Evolutionary conservation across 2,329 filamentous ascomycete species (phyloP).

Genomic region (Nemania sp.): DNA sequence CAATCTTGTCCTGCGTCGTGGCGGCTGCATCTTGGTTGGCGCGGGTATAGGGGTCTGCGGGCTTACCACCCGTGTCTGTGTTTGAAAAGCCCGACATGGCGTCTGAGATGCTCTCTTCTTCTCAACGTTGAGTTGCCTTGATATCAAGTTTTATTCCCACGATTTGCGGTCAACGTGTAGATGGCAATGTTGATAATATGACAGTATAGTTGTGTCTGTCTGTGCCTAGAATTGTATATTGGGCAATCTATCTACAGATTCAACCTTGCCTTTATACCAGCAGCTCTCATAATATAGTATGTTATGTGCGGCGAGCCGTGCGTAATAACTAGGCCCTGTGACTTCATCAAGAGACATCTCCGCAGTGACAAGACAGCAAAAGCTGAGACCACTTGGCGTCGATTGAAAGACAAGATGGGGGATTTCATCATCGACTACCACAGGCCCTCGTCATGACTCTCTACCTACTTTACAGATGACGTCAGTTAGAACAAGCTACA

Average conservation of each 20-base stretch:
- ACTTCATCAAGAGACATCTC: slow-evolving; percentile 4
- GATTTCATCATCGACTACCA: slow-evolving; percentile 33
- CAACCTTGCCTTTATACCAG: background rate
- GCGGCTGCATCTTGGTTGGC: slow-evolving; percentile 69
- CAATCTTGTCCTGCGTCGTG: slow-evolving; percentile 73
- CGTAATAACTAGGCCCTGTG: slow-evolving; percentile 2
- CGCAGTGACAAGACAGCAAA: too few species aligned
- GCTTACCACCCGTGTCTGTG: slow-evolving; percentile 63
- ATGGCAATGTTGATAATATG: background rate
- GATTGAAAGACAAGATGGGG: background rate
- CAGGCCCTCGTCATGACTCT: slow-evolving; percentile 13
- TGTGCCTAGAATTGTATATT: background rate
- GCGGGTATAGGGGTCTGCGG: slow-evolving; percentile 75
- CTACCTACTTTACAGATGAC: too few species aligned
- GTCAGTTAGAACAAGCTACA: too few species aligned
- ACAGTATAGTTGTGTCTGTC: background rate
- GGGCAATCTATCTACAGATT: background rate
- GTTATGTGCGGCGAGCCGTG: background rate
- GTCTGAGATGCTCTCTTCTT: background rate
- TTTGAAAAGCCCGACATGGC: slow-evolving; percentile 61
- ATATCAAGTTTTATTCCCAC: background rate
- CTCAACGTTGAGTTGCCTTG: background rate
- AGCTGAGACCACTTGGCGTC: background rate
- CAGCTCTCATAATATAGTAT: too few species aligned
- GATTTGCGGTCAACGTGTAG: too few species aligned